These are phyloP conservation scores for Senna tora DNA, from an alignment of 306 rosid species.

Conservation along the genomic window DNA sequence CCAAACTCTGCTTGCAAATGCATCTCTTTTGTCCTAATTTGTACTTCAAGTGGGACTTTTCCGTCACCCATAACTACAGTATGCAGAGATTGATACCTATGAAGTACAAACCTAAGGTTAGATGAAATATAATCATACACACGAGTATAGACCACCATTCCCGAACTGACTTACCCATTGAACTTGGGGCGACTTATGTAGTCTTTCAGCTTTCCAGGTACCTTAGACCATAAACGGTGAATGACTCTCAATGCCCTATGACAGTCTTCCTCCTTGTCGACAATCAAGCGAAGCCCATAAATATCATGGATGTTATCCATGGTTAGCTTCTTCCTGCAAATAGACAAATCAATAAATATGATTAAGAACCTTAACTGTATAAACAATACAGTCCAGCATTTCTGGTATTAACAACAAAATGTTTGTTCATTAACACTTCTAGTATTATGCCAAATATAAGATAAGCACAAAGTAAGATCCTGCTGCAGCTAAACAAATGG, in stretches of 20 bases:
- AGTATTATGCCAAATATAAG: constrained; percentile 6
- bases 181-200: constrained; percentile 78
- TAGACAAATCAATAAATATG: constrained; percentile 27
- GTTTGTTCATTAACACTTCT: background rate
- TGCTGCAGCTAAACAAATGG: constrained; percentile 2
- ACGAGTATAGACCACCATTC: constrained; percentile 1
- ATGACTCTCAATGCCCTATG: constrained; percentile 74
- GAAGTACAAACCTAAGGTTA: constrained; percentile 36
- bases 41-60: constrained; percentile 81
- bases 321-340: constrained; percentile 78
- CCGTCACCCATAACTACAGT: constrained; percentile 91
- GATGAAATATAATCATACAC: constrained; percentile 11
- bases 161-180: constrained; percentile 71
- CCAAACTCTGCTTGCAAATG: constrained; percentile 97
- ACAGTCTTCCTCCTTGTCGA: constrained; percentile 89
- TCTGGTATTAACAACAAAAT: background rate
- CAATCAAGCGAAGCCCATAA: constrained; percentile 89
- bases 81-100: constrained; percentile 88
- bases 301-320: constrained; percentile 93
- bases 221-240: constrained; percentile 80
- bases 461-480: background rate
- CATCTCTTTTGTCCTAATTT: constrained; percentile 92
- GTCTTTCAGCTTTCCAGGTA: constrained; percentile 89
- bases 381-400: constrained; percentile 21
- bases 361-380: constrained; percentile 23